A percentile compares a stretch with the other conserved stretches of the same genome.
phyloP scores from a whole-genome alignment of 345 rosid genomes.

The Acer yangbiense region DNA sequence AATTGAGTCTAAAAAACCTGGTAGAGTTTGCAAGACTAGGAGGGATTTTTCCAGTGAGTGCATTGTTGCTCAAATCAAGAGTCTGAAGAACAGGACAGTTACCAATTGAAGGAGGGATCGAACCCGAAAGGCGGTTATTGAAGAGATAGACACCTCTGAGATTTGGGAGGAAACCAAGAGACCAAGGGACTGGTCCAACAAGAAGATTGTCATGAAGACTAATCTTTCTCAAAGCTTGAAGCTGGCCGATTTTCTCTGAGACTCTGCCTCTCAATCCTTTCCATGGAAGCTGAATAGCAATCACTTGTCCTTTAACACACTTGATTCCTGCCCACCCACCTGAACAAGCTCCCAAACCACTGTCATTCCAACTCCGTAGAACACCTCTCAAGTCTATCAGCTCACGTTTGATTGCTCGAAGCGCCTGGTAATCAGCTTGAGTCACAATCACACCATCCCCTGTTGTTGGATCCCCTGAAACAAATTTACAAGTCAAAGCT shows the following conservation, averaged over 20 bases:
- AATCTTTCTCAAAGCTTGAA: slow-evolving; percentile 64
- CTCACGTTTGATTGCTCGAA: slow-evolving; percentile 67
- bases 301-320: slow-evolving; percentile 81
- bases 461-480: slow-evolving; percentile 41
- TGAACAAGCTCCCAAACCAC: slow-evolving; percentile 65
- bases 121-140: slow-evolving; percentile 87
- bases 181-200: slow-evolving; percentile 65
- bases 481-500: slow-evolving; percentile 33
- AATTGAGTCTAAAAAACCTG: slow-evolving; percentile 62
- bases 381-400: slow-evolving; percentile 67
- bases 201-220: slow-evolving; percentile 82
- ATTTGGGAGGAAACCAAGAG: slow-evolving; percentile 72
- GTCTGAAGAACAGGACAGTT: slow-evolving; percentile 64
- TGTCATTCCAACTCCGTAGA: slow-evolving; percentile 73
- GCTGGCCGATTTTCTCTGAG: slow-evolving; percentile 86
- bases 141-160: slow-evolving; percentile 87
- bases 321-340: slow-evolving; percentile 92
- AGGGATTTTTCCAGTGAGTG: slow-evolving; percentile 62
- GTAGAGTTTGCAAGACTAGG: slow-evolving; percentile 68
- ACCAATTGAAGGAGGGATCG: slow-evolving; percentile 76
- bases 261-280: slow-evolving; percentile 75
- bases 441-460: slow-evolving; percentile 76
- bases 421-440: slow-evolving; percentile 64
- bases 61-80: slow-evolving; percentile 74
- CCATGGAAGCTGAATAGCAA: slow-evolving; percentile 93